A percentile compares a stretch with the other conserved stretches of the same genome.
These are phyloP conservation scores for Fusarium brevicatenulatum DNA, from an alignment of 2,329 filamentous ascomycete genomes.

Conservation along the genomic window DNA sequence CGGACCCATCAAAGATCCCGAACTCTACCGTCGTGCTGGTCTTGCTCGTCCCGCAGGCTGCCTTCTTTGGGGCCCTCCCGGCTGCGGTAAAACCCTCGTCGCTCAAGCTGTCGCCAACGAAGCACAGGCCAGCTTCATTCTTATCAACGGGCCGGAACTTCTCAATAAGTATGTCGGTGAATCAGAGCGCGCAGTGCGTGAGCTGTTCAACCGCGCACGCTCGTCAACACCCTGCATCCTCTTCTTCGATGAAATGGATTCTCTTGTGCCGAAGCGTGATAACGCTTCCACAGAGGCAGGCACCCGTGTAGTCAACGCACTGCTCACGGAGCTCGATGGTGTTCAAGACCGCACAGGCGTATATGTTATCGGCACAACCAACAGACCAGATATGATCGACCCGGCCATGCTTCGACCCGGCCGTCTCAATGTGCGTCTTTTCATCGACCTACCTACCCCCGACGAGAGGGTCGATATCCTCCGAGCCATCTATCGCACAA, in stretches of 20 bases:
- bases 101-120: slow-evolving; percentile 97
- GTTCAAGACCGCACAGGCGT: slow-evolving; percentile 83
- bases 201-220: slow-evolving; percentile 89
- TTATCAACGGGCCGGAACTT: slow-evolving; percentile 94
- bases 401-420: slow-evolving; percentile 93
- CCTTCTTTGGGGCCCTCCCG: slow-evolving; percentile 94
- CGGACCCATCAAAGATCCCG: slow-evolving; percentile 85
- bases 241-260: slow-evolving; percentile 98
- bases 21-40: slow-evolving; percentile 79
- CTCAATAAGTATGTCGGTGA: slow-evolving; percentile 99
- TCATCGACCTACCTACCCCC: slow-evolving; percentile 84
- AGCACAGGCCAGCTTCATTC: slow-evolving; percentile 96
- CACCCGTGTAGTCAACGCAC: slow-evolving; percentile 90
- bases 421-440: slow-evolving; percentile 86
- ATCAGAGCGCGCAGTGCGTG: slow-evolving; percentile 90
- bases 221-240: slow-evolving; percentile 91
- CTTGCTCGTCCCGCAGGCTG: slow-evolving; percentile 86
- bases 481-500: slow-evolving; percentile 68
- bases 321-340: slow-evolving; percentile 94
- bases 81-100: slow-evolving; percentile 95
- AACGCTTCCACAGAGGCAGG: slow-evolving; percentile 82
- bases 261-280: slow-evolving; percentile 85
- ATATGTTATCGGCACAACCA: slow-evolving; percentile 94
- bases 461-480: slow-evolving; percentile 89
- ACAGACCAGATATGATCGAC: slow-evolving; percentile 96